These are phyloP conservation scores for Trametes punicea DNA, from an alignment of 768 basidiomycete species.

Conservation along the genomic window DNA sequence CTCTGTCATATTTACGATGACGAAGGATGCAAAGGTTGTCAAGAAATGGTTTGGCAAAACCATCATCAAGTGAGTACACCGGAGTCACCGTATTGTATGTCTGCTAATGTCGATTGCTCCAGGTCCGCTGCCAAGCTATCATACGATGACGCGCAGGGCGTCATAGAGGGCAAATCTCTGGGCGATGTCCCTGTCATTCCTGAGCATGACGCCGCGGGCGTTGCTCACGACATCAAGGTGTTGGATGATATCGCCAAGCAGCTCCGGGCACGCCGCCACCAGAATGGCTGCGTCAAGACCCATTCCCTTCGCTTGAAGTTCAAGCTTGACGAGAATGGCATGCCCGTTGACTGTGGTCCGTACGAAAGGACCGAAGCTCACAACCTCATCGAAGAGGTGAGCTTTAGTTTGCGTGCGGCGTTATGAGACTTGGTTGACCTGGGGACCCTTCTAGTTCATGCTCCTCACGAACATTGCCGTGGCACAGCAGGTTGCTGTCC, in stretches of 20 bases:
- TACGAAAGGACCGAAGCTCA: slow-evolving; percentile 70
- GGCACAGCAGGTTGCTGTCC: slow-evolving; percentile 89
- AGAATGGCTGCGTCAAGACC: slow-evolving; percentile 74
- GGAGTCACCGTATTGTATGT: not conserved
- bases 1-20: slow-evolving; percentile 84
- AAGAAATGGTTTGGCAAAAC: slow-evolving; percentile 94
- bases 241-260: slow-evolving; percentile 70
- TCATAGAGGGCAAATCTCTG: slow-evolving; percentile 71
- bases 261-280: slow-evolving; percentile 67
- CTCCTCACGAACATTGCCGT: slow-evolving; percentile 85
- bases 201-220: slow-evolving; percentile 55
- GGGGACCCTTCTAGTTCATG: slow-evolving; percentile 68
- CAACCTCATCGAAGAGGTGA: slow-evolving; percentile 84
- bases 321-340: slow-evolving; percentile 71
- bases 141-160: slow-evolving; percentile 77
- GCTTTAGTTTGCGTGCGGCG: not conserved
- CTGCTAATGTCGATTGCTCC: not conserved
- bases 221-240: slow-evolving; percentile 73
- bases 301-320: slow-evolving; percentile 73
- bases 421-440: not conserved
- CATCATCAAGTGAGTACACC: slow-evolving; percentile 69
- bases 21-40: slow-evolving; percentile 73
- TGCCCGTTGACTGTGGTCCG: slow-evolving; percentile 76
- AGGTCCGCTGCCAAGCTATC: slow-evolving; percentile 86
- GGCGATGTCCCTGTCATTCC: slow-evolving; percentile 49